These are phyloP conservation scores for Talaromyces pinophilus DNA, from an alignment of 2,329 filamentous ascomycete species.

Conservation along the genomic window DNA sequence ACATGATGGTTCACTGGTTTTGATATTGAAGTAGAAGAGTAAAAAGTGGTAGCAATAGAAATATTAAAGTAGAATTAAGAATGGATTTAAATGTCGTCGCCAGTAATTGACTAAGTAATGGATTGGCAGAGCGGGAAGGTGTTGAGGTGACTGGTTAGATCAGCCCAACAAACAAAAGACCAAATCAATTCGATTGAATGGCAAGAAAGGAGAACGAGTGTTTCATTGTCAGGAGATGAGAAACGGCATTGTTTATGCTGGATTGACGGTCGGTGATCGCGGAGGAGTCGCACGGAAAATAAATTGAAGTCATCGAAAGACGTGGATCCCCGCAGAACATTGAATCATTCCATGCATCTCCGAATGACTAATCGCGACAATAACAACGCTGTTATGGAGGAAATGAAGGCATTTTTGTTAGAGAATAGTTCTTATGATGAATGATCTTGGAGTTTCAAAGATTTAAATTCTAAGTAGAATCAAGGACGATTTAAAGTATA, in stretches of 20 bases:
- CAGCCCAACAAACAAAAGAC: neutral
- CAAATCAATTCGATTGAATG: neutral
- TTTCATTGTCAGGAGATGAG: neutral
- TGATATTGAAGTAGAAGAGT: neutral
- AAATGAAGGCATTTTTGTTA: neutral
- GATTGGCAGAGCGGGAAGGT: neutral
- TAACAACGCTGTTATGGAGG: neutral
- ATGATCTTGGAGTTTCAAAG: neutral
- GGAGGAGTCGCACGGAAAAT: neutral
- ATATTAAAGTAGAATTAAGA: neutral
- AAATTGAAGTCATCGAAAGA: conserved; percentile 32
- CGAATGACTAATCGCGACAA: conserved; percentile 26
- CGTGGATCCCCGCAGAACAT: conserved; percentile 39
- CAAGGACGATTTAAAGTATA: neutral
- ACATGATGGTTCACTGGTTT: neutral
- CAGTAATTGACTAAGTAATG: neutral
- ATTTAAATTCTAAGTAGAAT: too few relatives aligned
- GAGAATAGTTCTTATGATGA: neutral
- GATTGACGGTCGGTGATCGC: neutral
- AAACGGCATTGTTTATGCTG: neutral
- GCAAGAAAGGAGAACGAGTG: neutral
- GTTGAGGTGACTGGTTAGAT: neutral
- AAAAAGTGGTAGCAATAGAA: neutral
- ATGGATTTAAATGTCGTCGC: neutral
- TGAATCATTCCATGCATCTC: neutral